Base-by-base conservation (phyloP, 2,329 filamentous ascomycete genomes). In the Graphium sp. region DNA sequence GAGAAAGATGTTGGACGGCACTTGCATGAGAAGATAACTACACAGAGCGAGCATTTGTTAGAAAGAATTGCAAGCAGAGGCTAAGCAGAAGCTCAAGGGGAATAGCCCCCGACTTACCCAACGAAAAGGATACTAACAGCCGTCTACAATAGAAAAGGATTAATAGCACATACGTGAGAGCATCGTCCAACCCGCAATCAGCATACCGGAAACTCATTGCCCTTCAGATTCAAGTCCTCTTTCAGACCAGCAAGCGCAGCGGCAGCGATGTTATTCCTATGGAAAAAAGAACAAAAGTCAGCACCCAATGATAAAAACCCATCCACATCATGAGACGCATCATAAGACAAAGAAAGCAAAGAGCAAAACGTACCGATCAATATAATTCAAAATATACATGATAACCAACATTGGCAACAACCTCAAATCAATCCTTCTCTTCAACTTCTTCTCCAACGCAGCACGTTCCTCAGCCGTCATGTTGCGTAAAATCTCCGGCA, bases 361-460 rank as follows among this genome's bases (percentile, higher is more conserved):
- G 5, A 11, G 14, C 11, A 13, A 5, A 11, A 23, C 30, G 7
- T 22, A 49, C 46, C 47, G 38, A 31, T 69, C 65, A 28, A 74
- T 51, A 43, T 72, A 75, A 40, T 74, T 75, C 47, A 75, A 47
- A 36, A 75, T 70, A 35, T 74, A 75, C 60, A 75, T 72, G 34
- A 74, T 42, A 33, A 74, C 62, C 14, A 75, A 52, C 44, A 67
- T 65, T 1, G 70, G 70, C 40, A 78, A 50, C 12, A 77, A 42
- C 23, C 70, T 52, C 7, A 62, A 34, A 40, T 77, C 73, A 32
- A 78, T 66, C 48, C 75, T 77, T 29, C 62, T 54, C 36, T 62
- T 54, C 36, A 78, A 48, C 29, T 54, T 58, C 35, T 52, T 56
- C 47, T 77, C 70, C 5, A 62, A 52, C 9, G 38, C 34, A 0